Base-by-base conservation (phyloP, 1,284 basidiomycete species). In the Ustilago vetiveriae region DNA sequence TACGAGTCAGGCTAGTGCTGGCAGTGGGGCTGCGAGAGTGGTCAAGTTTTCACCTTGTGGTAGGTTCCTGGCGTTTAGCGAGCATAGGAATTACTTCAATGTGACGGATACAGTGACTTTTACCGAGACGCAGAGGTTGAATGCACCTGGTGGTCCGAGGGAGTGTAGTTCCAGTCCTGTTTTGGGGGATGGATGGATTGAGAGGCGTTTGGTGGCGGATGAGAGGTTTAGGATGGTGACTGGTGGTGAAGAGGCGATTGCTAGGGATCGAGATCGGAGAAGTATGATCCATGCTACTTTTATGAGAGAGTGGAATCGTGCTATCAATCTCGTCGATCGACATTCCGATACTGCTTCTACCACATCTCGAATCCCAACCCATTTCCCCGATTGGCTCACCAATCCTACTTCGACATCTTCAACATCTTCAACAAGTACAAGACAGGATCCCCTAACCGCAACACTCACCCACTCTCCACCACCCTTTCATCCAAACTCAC, bases 21-120 rank as follows among this genome's bases (percentile, higher is more conserved):
- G 62, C 6, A 72, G 62, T 36, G 74, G 74, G 3, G 74, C 75
- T 4, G 74, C 68, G 17, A 39, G 76, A 14, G 64, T 65, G 19
- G 68, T 50, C 48, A 78, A 78, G 40, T 78, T 69, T 30, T 62
- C 55, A 7, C 76, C 76, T 2, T 52, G 64, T 32, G 76, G 76
- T 2, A 47, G 60, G n/a, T 60, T 60, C n/a, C 40, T 78, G 32
- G 76, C 76, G 4, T 78, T 67, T 35, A 72, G 69, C 10, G 72
- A 76, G 37, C 76, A 78, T 43, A 32, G 54, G 16, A 72, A 72
- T 32, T 68, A 50, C 29, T 68, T 72, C 33, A 60, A 67, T 26
- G 35, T 78, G 10, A 56, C 68, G 17, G 74, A 78, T 33, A 76
- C 76, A 6, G 41, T 62, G 0, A 67, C 65, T 1, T 78, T 73